Evolutionary conservation across 2,329 filamentous ascomycete species (phyloP), one percentile per base, ranked within the genome.

Genomic region (Xylaria sp.): DNA sequence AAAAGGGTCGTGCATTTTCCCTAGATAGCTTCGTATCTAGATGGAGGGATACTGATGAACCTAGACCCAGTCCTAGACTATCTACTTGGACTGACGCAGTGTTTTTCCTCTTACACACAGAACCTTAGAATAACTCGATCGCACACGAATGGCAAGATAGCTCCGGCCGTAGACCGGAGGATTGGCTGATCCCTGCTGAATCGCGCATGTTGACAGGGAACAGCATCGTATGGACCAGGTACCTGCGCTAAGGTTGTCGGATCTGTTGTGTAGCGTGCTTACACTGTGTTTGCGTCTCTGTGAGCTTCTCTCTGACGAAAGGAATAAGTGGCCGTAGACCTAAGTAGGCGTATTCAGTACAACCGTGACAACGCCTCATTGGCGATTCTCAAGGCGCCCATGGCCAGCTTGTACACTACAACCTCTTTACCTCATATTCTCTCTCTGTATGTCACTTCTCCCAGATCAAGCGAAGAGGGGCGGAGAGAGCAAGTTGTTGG

Each of bases 161-260:
- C 8, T 19, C 40, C 8, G 51, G 35, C 59, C 53, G 52, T 57
- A 31, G 53, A 57, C 33, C 52, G 59, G 59, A 57, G 52, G 46
- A 33, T 35, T 46, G 46, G 17, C 15, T 9, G 21, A 46, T 25
- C 52, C 59, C 31, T 61, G 52, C 33, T 46, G 45, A 46, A 43
- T 61, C 46, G 33, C 56, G 58, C 52, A 33, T 23, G 23, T 25
- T 37, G 19, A 17, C 7, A 3, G 21, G 6, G 17, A 17, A 14
- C 2, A 4, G 21, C 11, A 19, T 42, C 19, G 23, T 28, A 28
- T 28, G 21, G 12, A 46, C 14, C 25, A 46, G 3, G 12, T 15
- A 37, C 11, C 1, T 23, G 17, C 15, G 17, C 17, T 37, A 37
- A 15, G 4, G 9, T 31, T 4, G 28, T 31, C 9, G 28, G 40